A percentile compares a stretch with the other conserved stretches of the same genome.
phyloP scores from a whole-genome alignment of 371 early-diverging fungal genomes.

The Mortierella sp. region DNA sequence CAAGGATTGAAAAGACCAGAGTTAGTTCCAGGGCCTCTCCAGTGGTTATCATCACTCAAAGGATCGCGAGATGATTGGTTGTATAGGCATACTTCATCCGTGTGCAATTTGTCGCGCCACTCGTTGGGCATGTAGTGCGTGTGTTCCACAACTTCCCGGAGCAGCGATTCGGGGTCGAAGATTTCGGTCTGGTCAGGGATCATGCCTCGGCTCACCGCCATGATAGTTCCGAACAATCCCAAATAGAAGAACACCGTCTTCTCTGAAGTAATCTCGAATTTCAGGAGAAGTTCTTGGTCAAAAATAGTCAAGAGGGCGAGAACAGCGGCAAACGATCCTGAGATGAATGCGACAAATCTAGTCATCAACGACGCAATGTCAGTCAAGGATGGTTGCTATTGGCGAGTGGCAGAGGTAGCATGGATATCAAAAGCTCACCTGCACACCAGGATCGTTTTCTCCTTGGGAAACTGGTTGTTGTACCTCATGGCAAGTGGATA shows the following conservation, averaged over 20 bases:
- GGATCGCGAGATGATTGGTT: no score
- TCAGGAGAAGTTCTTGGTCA: slow-evolving; percentile 87
- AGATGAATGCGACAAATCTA: slow-evolving; percentile 89
- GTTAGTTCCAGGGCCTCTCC: no score
- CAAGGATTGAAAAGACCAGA: neutral
- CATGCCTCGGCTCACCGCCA: slow-evolving; percentile 86
- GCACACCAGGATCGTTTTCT: slow-evolving; percentile 79
- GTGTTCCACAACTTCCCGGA: slow-evolving; percentile 83
- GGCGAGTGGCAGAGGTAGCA: no score
- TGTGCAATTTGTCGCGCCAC: slow-evolving; percentile 89
- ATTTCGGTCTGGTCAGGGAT: slow-evolving; percentile 84
- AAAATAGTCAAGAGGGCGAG: slow-evolving; percentile 83
- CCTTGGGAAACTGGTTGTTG: slow-evolving; percentile 90
- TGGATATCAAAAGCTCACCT: no score
- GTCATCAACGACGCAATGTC: neutral
- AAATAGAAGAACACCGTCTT: slow-evolving; percentile 91
- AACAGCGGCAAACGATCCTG: slow-evolving; percentile 91
- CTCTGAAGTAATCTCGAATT: slow-evolving; percentile 89
- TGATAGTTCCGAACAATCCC: slow-evolving; percentile 87
- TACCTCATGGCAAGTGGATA: slow-evolving; percentile 83
- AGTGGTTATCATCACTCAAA: no score
- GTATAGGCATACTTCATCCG: slow-evolving; percentile 80
- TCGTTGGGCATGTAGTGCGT: slow-evolving; percentile 91
- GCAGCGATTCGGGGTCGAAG: slow-evolving; percentile 81
- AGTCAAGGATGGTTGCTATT: neutral